Base-by-base conservation (phyloP, 2,329 filamentous ascomycete species). In the Phyllosticta citrichinensis region DNA sequence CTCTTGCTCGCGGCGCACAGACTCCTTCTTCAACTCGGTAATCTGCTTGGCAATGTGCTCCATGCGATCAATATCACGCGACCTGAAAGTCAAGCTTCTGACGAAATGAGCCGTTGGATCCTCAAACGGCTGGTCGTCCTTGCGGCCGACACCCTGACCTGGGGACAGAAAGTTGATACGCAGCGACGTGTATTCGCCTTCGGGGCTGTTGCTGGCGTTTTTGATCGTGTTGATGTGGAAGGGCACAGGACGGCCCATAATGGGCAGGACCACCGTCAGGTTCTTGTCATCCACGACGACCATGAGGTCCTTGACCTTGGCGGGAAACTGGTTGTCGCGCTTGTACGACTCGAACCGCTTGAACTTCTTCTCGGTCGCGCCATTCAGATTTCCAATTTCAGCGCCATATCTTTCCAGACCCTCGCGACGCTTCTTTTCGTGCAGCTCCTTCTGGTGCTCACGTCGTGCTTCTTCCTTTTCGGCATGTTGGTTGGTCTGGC, bases 321-420 rank as follows among this genome's bases (percentile, higher is more conserved):
- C 71, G 1, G 94, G 94, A 59, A 99, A 85, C 74, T 97, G 93
- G 68, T 95, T 96, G 73, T 97, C 94, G 63, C 93, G 86, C 80
- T 97, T 99, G 79, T 99, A 99, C 0, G 94, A 99, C 75, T 99
- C 94, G 71, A 97, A 99, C 61, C 91, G 89, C 79, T 97, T 97
- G 81, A 99, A 97, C 77, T 93, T 96, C 81, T 97, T 97, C 73
- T 95, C 88, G 66, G 94, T 88, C n/a, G 87, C 86, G 35, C 93
- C 94, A 69, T 96, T 94, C 65, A 93, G 81, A 62, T 87, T 90
- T 62, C 86, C 88, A 0, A 88, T 92, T 0, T 89, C 89, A 69
- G 96, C 91, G 52, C 90, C 85, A 71, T 95, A 99, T 64, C 91
- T 84, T 19, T 86, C 87, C 24, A 96, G 76, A 58, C 94, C 94